Base-by-base conservation (phyloP, 371 early-diverging fungal genomes). In the Choanephora cucurbitarum region DNA sequence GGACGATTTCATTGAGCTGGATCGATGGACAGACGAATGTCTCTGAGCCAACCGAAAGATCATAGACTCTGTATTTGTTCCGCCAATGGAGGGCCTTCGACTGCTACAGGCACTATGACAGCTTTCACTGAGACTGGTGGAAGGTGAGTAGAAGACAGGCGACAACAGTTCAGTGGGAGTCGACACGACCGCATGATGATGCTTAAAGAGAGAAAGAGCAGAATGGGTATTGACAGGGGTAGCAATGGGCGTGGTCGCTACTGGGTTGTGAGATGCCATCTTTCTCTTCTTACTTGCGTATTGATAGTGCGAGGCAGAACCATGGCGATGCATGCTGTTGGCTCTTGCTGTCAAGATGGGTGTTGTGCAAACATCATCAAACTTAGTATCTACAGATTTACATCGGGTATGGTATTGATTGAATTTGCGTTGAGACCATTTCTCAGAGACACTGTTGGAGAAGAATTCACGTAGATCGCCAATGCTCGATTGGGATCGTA, bases 351-450 rank as follows among this genome's bases (percentile, higher is more conserved):
- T 64, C 19, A 64, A 28, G 41, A 64, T 49, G 33, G 64, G 64
- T 41, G 64, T 64, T 2, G 64, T 58, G 17, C 58, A 64, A 13
- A 64, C 58, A 21, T 64, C 64, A 5, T 58, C 58, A 50, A 58
- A 64, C 22, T 50, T 64, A 21, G 54, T 44, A 21, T 64, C 64
- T 14, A 58, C 48, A 7, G 58, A 47, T 21, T 64, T 58, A 17
- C 58, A 58, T 9, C 58, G 48, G 1, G 54, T 53, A 11, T 58
- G 58, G 37, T 58, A 53, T 45, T 58, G 64, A 24, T 44, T 50
- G n/a, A 31, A 49, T 39, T 58, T 64, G 5, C 55, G 18, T 11
- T 58, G 55, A 6, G 54, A 33, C 64, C 58, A 64, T 49, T 57
- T 57, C 17, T 57, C 63, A 14, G 58, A 32, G 5, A 55, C 49